These are phyloP conservation scores for Kluyveromyces wickerhamii DNA, from an alignment of 805 yeast genomes.

Conservation along the genomic window DNA sequence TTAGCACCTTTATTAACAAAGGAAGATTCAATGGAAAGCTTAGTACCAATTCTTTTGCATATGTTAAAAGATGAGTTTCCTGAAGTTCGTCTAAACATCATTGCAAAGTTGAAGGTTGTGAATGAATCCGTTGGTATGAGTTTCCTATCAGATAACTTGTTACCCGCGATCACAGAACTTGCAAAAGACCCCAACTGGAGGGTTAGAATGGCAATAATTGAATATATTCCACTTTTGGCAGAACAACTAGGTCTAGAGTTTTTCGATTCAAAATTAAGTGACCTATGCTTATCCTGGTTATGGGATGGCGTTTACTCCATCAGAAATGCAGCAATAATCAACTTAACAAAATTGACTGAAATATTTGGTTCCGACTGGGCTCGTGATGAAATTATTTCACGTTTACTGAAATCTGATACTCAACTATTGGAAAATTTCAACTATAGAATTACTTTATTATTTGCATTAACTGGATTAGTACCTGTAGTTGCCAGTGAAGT, in stretches of 20 bases:
- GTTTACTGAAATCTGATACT: constrained; percentile 48
- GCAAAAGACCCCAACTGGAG: constrained; percentile 98
- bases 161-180: constrained; percentile 93
- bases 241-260: constrained; percentile 89
- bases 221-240: constrained; percentile 90
- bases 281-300: constrained; percentile 92
- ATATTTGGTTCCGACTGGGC: constrained; percentile 96
- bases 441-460: constrained; percentile 83
- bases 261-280: constrained; percentile 85
- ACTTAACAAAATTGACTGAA: constrained; percentile 67
- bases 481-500: constrained; percentile 57
- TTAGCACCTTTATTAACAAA: constrained; percentile 80
- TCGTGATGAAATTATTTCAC: constrained; percentile 67
- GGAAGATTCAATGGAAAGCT: constrained; percentile 70
- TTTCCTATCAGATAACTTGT: constrained; percentile 70
- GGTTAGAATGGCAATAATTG: constrained; percentile 92
- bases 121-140: constrained; percentile 93
- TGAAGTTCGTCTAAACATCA: constrained; percentile 90
- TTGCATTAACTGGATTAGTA: constrained; percentile 76
- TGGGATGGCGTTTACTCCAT: constrained; percentile 97
- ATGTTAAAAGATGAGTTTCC: constrained; percentile 97
- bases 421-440: constrained; percentile 56
- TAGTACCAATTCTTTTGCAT: constrained; percentile 80
- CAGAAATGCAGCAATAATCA: constrained; percentile 90
- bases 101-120: constrained; percentile 83